Evolutionary conservation across 768 basidiomycete genomes (phyloP), one percentile per base, ranked within the genome.

Genomic region (Rhodosporidiobolus sp.): DNA sequence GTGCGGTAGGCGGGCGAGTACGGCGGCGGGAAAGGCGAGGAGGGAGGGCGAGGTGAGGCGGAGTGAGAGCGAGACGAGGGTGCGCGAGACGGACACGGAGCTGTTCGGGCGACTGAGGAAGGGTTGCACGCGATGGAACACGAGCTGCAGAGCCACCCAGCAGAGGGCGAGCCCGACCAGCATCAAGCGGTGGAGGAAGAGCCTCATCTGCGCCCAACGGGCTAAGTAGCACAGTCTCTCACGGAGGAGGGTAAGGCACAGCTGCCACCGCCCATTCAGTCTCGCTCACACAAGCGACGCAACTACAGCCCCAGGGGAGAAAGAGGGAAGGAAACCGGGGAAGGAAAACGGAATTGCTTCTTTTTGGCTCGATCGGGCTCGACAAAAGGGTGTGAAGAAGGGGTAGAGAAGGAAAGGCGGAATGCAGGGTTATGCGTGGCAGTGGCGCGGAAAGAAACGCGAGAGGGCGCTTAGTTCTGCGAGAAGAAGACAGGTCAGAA

Each of bases 401-500:
- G 34, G 26, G 50, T 34, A 17, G 49, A 38, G 28, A 28, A 35
- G 7, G 52, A 50, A 30, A 32, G 22, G 60, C 20, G 60, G 17
- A 24, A 59, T 38, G 56, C 34, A 24, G 56, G 38, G 38, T 43
- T 30, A 54, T 54, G 53, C 53, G 30, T 3, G n/a, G 5, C 17
- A 38, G 12, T 46, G 19, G 34, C 3, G 24, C 24, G 49, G 34
- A 22, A 20, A 16, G 61, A 35, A 4, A 28, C 20, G 16, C 10
- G 45, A 24, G 57, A 14, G 32, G 1, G n/a, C 52, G 54, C 32
- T 67, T 59, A 67, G 65, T 67, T 67, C 65, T 67, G 65, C 22
- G 17, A 4, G 55, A 7, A 17, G 12, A 20, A 17, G 26, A 26
- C 8, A 32, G 8, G 60, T 69, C 24, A 69, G 67, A 4, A 1